Percentiles rank a stretch among this genome's conserved stretches.
Conservation (phyloP, 768 basidiomycete species). For the Hebeloma cylindrosporum region DNA sequence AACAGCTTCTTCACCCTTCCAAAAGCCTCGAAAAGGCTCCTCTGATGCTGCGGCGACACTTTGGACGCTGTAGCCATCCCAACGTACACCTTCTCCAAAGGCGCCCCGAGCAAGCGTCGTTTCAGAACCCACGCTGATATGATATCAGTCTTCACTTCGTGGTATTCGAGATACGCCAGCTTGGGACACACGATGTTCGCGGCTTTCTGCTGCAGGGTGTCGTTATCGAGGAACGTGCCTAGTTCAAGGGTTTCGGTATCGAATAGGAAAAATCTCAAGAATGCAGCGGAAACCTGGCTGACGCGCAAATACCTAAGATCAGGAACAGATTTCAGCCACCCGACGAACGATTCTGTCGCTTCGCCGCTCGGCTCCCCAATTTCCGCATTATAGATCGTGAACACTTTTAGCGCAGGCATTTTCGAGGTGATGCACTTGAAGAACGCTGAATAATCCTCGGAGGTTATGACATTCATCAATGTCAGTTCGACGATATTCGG, state of each 20-base stretch:
- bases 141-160: conserved; percentile 30
- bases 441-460: conserved; percentile 50
- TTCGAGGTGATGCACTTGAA: conserved; percentile 44
- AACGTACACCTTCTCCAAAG: conserved; percentile 52
- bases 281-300: conserved; percentile 37
- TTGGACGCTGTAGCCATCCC: conserved; percentile 22
- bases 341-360: conserved; percentile 41
- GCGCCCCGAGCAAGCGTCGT: conserved; percentile 40
- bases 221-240: conserved; percentile 4
- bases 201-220: conserved; percentile 9
- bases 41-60: conserved; percentile 16
- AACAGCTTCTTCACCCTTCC: too few relatives aligned
- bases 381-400: conserved; percentile 52
- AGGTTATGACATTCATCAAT: conserved; percentile 52
- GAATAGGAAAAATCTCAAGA: conserved; percentile 51
- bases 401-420: conserved; percentile 52
- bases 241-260: conserved; percentile 29
- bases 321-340: conserved; percentile 62
- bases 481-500: conserved; percentile 60
- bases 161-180: conserved; percentile 47
- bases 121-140: conserved; percentile 37
- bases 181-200: conserved; percentile 40
- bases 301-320: conserved; percentile 49
- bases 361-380: conserved; percentile 22
- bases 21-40: too few relatives aligned